Evolutionary conservation across 2,329 filamentous ascomycete species (phyloP).

Genomic region (Dactylella cylindrospora): DNA sequence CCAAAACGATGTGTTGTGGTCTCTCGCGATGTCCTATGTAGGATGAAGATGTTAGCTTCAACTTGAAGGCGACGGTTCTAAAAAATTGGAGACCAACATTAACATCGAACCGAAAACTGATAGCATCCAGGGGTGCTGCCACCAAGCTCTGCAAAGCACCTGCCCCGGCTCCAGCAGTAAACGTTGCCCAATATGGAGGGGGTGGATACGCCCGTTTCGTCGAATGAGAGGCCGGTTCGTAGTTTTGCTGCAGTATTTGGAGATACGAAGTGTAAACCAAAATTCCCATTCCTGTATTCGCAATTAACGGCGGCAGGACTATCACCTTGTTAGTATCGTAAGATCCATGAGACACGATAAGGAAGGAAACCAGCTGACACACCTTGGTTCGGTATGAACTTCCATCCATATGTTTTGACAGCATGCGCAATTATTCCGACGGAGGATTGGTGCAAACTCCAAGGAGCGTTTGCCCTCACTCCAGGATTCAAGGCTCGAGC

Average conservation of each 20-base stretch:
- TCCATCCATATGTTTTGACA: conserved; percentile 70
- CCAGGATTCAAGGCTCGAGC: conserved; percentile 59
- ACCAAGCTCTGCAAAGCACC: conserved; percentile 70
- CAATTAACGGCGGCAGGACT: conserved; percentile 72
- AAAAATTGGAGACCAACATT: conserved; percentile 55
- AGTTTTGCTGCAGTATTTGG: conserved; percentile 66
- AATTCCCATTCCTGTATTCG: conserved; percentile 72
- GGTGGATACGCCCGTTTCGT: conserved; percentile 70
- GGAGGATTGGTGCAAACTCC: conserved; percentile 66
- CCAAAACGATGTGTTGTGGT: conserved; percentile 69
- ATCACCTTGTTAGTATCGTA: background rate
- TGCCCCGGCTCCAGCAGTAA: conserved; percentile 69
- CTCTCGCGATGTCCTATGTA: conserved; percentile 28
- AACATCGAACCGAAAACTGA: conserved; percentile 71
- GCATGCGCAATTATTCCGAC: conserved; percentile 70
- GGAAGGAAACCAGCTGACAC: background rate
- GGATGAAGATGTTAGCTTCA: background rate
- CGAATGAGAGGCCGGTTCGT: conserved; percentile 64
- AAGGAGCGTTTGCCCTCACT: conserved; percentile 54
- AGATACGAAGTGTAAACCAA: conserved; percentile 76
- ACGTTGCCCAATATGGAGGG: conserved; percentile 64
- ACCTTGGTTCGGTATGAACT: conserved; percentile 69
- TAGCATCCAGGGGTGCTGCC: conserved; percentile 73
- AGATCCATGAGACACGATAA: background rate
- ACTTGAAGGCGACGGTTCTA: no score